Conservation (phyloP, 164 flowering plant species). For the Berberis thunbergii region DNA sequence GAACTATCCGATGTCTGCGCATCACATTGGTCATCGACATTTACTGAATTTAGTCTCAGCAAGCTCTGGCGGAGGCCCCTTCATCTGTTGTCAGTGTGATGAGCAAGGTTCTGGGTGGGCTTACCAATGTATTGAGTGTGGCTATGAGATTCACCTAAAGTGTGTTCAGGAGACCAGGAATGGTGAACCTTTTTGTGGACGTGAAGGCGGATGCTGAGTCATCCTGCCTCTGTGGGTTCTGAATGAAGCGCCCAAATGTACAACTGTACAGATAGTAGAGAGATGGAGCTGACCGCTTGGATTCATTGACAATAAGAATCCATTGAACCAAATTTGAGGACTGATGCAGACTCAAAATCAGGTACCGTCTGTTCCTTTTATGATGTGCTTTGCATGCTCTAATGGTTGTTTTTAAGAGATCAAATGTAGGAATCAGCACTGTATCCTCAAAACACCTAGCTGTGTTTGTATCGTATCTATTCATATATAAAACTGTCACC, state of each 20-base stretch:
- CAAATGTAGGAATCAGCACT: too few relatives aligned
- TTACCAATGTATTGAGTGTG: constrained; percentile 76
- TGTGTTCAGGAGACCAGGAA: constrained; percentile 28
- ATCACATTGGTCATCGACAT: constrained; percentile 55
- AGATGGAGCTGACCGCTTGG: not conserved
- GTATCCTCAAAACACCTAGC: too few relatives aligned
- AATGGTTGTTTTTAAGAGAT: too few relatives aligned
- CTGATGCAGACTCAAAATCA: too few relatives aligned
- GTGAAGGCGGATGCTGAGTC: constrained; percentile 5
- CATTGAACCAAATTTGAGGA: not conserved
- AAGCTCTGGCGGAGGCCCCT: constrained; percentile 69
- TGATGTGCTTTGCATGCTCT: too few relatives aligned
- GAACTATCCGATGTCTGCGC: constrained; percentile 34
- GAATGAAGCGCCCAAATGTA: constrained; percentile 5
- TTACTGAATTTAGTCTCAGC: constrained; percentile 57
- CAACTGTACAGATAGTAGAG: constrained; percentile 2
- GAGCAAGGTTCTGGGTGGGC: constrained; percentile 85
- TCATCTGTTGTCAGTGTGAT: constrained; percentile 75
- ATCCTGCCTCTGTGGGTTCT: constrained; percentile 1
- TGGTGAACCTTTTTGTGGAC: constrained; percentile 9
- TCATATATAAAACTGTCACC: too few relatives aligned
- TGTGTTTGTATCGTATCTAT: too few relatives aligned
- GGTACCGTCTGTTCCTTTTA: too few relatives aligned
- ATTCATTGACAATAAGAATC: not conserved
- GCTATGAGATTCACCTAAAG: constrained; percentile 74